phyloP scores from a whole-genome alignment of 176 grass and related monocot genomes.

The Tillandsia leiboldiana region DNA sequence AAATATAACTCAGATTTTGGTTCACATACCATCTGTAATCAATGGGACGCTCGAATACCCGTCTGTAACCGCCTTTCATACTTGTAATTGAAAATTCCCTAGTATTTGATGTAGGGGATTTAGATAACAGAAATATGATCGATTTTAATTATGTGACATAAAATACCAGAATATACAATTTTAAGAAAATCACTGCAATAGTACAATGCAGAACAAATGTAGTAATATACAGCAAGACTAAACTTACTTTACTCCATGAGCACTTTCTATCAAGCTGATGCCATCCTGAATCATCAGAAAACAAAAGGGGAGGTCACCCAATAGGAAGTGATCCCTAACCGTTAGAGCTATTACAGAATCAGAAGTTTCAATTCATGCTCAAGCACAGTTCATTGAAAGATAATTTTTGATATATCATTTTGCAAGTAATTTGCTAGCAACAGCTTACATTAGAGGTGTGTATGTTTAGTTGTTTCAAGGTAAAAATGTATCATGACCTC shows the following conservation, averaged over 20 bases:
- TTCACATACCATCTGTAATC: slow-evolving; percentile 67
- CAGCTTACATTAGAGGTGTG: too few relatives aligned
- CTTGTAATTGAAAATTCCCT: slow-evolving; percentile 96
- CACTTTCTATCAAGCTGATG: slow-evolving; percentile 79
- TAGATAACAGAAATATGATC: not conserved
- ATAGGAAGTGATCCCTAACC: not conserved
- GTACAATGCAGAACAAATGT: not conserved
- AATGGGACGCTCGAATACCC: slow-evolving; percentile 76
- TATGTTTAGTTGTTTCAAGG: too few relatives aligned
- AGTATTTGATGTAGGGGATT: slow-evolving; percentile 23
- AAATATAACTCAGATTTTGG: slow-evolving; percentile 2
- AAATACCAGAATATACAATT: not conserved
- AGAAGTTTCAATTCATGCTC: too few relatives aligned
- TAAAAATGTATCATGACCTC: too few relatives aligned
- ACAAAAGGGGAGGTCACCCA: slow-evolving; percentile 1
- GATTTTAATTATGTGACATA: not conserved
- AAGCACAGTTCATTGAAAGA: too few relatives aligned
- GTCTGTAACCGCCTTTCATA: slow-evolving; percentile 88
- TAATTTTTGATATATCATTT: too few relatives aligned
- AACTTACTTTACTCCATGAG: slow-evolving; percentile 89
- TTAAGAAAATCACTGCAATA: slow-evolving; percentile 6
- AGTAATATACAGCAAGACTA: slow-evolving; percentile 9
- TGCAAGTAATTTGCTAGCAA: too few relatives aligned
- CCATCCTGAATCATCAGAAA: slow-evolving; percentile 73
- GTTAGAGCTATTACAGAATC: not conserved